Conservation (phyloP, 306 rosid genomes). For the barrel medic (Medicago truncatula) region DNA sequence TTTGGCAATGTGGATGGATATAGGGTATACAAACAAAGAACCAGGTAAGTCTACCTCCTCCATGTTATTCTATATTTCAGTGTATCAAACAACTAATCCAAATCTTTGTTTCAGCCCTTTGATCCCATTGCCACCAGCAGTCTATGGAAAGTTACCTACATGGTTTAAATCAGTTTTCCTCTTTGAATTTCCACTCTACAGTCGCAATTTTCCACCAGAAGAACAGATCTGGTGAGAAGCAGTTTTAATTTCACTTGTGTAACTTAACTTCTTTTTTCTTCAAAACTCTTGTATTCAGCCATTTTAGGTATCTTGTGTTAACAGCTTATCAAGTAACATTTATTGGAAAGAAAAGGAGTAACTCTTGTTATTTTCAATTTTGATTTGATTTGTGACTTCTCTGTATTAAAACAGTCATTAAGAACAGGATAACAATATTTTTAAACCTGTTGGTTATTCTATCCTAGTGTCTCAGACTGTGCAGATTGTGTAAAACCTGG, state of each 20-base stretch:
- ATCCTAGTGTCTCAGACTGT: slow-evolving; percentile 16
- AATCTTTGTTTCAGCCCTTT: slow-evolving; percentile 75
- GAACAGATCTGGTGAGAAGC: slow-evolving; percentile 69
- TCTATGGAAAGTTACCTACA: slow-evolving; percentile 77
- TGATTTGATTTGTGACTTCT: slow-evolving; percentile 11
- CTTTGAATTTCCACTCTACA: slow-evolving; percentile 84
- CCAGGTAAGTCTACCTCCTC: slow-evolving; percentile 63
- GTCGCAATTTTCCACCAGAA: slow-evolving; percentile 63
- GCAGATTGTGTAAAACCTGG: slow-evolving; percentile 31
- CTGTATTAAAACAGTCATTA: slow-evolving; percentile 20
- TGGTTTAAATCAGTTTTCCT: slow-evolving; percentile 81
- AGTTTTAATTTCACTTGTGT: slow-evolving; percentile 27
- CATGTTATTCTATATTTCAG: slow-evolving; percentile 30
- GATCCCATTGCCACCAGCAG: slow-evolving; percentile 66
- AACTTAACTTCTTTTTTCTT: not conserved
- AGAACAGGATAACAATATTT: slow-evolving; percentile 5
- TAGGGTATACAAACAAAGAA: slow-evolving; percentile 67
- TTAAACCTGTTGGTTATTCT: slow-evolving; percentile 31
- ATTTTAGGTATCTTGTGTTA: slow-evolving; percentile 28
- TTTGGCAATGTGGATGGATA: slow-evolving; percentile 74
- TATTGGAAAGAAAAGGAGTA: slow-evolving; percentile 32
- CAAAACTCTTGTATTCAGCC: slow-evolving; percentile 7
- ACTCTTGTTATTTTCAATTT: slow-evolving; percentile 18
- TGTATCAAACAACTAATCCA: slow-evolving; percentile 36
- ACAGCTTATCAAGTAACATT: slow-evolving; percentile 11